Evolutionary conservation across 257 asterid genomes (phyloP), one percentile per base, ranked within the genome.

Genomic region (Craterostigma plantagineum): DNA sequence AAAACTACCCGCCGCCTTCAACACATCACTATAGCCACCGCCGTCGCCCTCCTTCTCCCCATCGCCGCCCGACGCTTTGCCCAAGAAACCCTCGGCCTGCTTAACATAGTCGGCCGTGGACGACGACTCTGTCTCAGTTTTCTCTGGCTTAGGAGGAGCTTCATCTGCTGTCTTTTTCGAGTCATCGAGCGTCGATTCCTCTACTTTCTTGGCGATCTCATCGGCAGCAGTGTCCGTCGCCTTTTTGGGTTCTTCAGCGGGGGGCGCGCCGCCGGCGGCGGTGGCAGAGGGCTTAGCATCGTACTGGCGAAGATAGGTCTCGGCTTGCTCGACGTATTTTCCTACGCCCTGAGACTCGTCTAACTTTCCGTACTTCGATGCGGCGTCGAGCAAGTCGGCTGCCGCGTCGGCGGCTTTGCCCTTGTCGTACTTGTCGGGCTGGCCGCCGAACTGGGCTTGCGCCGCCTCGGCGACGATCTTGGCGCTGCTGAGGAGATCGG

Each of bases 401-500:
- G 48, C 48, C 33, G 48, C 48, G 9, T 33, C 48, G 30, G 48
- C 48, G 33, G 23, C 48, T 43, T 43, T 16, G 2, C 33, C 11
- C n/a, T 43, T 43, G 33, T 43, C 48, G 48, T 10, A 8, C n/a
- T 15, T 43, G 1, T 43, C 48, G 2, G 48, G 13, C 48, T 43
- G 48, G 33, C 23, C 10, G 33, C 11, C 13, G 30, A 43, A 15
- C 34, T 43, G 48, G 12, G 48, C 48, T 30, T 43, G 48, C 2
- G 48, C 48, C 2, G 48, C 48, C 10, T 43, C 48, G 30, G 48
- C 48, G 3, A 43, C 48, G n/a, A 43, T 9, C 34, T 43, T 43
- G 30, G 48, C 48, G 34, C 48, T 43, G 33, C 33, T 8, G 33
- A 43, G 16, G 10, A 43, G 48, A 43, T 43, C 48, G 34, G 48